Percentiles rank a stretch among this genome's conserved stretches.
Conservation (phyloP, 225 moss, liverwort and hornwort genomes). For the Marchantia paleacea region DNA sequence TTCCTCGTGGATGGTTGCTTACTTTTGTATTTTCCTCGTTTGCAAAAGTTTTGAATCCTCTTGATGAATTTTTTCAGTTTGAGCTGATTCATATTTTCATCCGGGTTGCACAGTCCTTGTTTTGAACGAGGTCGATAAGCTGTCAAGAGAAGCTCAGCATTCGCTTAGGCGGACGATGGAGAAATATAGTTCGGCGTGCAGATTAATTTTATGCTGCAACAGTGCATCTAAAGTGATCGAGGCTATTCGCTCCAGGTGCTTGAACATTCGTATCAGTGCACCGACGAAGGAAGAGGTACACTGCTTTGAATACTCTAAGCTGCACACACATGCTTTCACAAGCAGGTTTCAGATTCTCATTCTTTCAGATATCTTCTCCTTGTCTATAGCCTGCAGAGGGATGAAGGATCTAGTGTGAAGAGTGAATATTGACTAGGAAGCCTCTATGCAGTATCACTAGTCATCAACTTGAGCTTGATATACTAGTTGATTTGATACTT, state of each 20-base stretch:
- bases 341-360: too few species aligned
- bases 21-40: too few species aligned
- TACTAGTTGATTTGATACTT: neutral
- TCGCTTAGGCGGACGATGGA: conserved; percentile 92
- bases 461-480: too few species aligned
- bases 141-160: conserved; percentile 87
- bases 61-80: neutral
- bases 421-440: too few species aligned
- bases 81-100: neutral
- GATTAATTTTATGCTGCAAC: conserved; percentile 74
- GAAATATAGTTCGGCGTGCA: conserved; percentile 87
- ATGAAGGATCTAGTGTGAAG: too few species aligned
- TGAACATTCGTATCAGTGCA: conserved; percentile 76
- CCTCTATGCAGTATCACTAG: too few species aligned
- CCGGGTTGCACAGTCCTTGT: conserved; percentile 59
- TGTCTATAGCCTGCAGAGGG: too few species aligned
- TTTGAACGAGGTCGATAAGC: conserved; percentile 88
- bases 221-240: conserved; percentile 94
- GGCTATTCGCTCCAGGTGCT: conserved; percentile 82
- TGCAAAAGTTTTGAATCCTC: too few species aligned
- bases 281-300: conserved; percentile 69
- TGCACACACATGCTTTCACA: too few species aligned
- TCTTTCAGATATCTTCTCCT: too few species aligned
- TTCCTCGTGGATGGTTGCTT: too few species aligned
- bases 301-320: neutral